Percentiles rank a stretch among this genome's conserved stretches.
These are phyloP conservation scores for Huiozyma naganishii DNA, from an alignment of 805 yeast species.

Conservation along the genomic window DNA sequence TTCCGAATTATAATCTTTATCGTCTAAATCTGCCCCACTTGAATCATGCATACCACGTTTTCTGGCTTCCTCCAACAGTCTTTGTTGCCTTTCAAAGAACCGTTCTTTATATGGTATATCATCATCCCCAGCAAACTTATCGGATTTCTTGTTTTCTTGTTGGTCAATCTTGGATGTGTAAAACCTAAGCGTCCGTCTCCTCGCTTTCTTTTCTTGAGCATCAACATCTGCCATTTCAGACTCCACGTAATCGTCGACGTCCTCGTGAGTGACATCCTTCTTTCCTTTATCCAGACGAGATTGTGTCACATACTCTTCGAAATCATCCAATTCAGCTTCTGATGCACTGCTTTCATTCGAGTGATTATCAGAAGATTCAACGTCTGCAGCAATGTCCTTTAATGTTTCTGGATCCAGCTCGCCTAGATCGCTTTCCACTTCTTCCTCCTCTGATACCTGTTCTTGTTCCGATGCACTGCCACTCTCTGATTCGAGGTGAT, in stretches of 20 bases:
- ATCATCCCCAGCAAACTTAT: conserved; percentile 64
- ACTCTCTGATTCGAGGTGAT: conserved; percentile 17
- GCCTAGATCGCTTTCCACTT: conserved; percentile 6
- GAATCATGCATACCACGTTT: conserved; percentile 58
- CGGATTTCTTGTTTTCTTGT: conserved; percentile 50
- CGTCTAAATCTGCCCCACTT: conserved; percentile 48
- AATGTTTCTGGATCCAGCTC: conserved; percentile 14
- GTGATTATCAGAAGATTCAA: not conserved
- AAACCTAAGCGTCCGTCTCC: conserved; percentile 79
- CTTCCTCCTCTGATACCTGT: conserved; percentile 5
- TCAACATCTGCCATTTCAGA: conserved; percentile 71
- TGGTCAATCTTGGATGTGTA: conserved; percentile 96
- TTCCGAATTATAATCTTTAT: conserved; percentile 36
- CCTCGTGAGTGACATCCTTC: conserved; percentile 11
- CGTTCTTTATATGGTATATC: conserved; percentile 91
- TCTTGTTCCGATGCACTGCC: conserved; percentile 8
- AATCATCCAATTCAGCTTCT: conserved; percentile 28
- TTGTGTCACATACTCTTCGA: conserved; percentile 41
- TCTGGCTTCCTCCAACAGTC: conserved; percentile 80
- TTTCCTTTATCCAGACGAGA: conserved; percentile 40
- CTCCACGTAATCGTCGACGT: conserved; percentile 53
- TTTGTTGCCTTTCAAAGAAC: conserved; percentile 77
- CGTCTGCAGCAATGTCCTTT: conserved; percentile 15
- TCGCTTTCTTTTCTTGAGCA: conserved; percentile 69
- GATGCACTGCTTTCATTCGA: conserved; percentile 19